Evolutionary conservation across 2,329 filamentous ascomycete genomes (phyloP).

Genomic region (Helotiales sp.): DNA sequence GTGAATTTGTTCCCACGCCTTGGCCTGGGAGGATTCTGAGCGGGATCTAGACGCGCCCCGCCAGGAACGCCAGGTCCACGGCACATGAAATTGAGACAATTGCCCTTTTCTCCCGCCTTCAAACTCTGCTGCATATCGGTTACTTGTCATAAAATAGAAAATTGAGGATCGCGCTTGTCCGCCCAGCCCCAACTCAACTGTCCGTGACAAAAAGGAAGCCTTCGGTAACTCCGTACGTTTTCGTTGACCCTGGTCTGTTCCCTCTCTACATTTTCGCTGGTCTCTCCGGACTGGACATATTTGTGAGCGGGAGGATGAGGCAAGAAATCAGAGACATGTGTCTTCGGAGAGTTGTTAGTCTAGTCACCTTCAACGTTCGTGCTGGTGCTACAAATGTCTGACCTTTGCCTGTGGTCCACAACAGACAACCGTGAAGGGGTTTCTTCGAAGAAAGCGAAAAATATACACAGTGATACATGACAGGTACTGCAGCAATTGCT

Average conservation of each 20-base stretch:
- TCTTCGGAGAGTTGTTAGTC: not conserved
- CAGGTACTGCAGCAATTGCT: not conserved
- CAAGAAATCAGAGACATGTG: not conserved
- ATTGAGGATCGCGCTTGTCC: not conserved
- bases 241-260: not conserved
- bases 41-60: not conserved
- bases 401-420: not conserved
- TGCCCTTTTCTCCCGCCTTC: constrained; percentile 5
- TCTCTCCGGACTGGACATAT: too few relatives aligned
- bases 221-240: not conserved
- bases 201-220: constrained; percentile 2
- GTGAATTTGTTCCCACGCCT: not conserved
- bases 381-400: not conserved
- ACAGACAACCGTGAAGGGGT: not conserved
- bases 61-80: not conserved
- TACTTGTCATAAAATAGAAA: not conserved
- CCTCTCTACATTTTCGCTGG: not conserved
- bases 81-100: constrained; percentile 9
- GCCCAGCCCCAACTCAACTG: not conserved
- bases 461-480: not conserved
- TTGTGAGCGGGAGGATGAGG: not conserved
- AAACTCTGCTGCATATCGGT: not conserved
- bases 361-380: not conserved
- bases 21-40: not conserved
- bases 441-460: not conserved